Evolutionary conservation across 1,139 yeast genomes (phyloP), one percentile per base, ranked within the genome.

Genomic region (Diutina pseudorugosa): DNA sequence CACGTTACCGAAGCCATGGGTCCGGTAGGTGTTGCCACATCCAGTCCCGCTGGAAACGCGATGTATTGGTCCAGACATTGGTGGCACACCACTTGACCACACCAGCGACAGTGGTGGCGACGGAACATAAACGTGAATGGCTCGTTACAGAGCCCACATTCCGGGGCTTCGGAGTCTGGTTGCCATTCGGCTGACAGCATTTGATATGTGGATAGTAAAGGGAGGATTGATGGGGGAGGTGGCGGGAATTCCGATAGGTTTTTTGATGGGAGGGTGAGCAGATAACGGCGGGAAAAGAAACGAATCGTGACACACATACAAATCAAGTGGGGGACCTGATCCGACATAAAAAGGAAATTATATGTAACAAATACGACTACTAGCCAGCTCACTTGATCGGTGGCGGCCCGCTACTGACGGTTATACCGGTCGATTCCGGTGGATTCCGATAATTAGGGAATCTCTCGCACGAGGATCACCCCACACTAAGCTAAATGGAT

Each of bases 101-200:
- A 86, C 64, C 83, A 79, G 62, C 95, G 73, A 65, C 99, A 93
- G 67, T 93, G 98, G 67, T 94, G 98, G 57, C 94, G 78, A 54
- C 98, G 76, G 62, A 75, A 79, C 63, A 87, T 79, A 57, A 91
- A 70, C 1, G 85, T 73, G 67, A 85, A 93, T 43, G 61, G 58
- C 1, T 65, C 57, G 40, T 69, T 65, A 65, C 98, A 93, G 12
- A 82, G 65, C 41, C 75, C 73, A 63, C 98, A 93, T n/a, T 65
- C 63, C 0, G 61, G 51, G 1, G 73, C 85, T 5, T 73, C 81
- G 5, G 71, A 73, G 65, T 93, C 98, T 1, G 82, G 77, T 65
- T 91, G 95, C 98, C 98, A 93, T 45, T 65, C 61, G 1, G 86
- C 85, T 20, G 51, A 9, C 27, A 23, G 43, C 47, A 40, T 42